Conservation (phyloP, 257 asterid species). For the Misopates orontium region DNA sequence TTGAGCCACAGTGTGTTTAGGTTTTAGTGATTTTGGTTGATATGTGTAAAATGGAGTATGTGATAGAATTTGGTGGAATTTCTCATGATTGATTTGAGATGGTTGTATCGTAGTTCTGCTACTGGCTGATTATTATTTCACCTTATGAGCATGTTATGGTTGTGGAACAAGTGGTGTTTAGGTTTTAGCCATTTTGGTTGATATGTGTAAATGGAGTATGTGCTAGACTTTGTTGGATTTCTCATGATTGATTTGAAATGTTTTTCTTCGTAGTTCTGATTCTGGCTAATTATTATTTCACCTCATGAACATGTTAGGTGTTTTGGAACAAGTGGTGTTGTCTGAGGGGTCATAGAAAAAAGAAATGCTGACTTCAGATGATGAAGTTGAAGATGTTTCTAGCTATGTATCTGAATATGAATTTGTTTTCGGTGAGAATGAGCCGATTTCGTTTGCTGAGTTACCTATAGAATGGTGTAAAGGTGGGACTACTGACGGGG, state of each 20-base stretch:
- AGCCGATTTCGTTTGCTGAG: conserved; percentile 55
- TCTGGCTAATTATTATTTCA: background rate
- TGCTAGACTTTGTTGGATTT: too few species aligned
- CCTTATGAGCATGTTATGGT: conserved; percentile 18
- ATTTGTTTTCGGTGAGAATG: conserved; percentile 43
- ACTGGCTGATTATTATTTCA: background rate
- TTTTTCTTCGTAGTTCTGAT: background rate
- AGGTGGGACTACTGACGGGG: conserved; percentile 31
- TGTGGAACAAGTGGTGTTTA: conserved; percentile 17
- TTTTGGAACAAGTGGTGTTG: conserved; percentile 19
- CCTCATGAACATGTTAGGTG: conserved; percentile 15
- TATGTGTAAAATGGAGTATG: too few species aligned
- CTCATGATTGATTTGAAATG: too few species aligned
- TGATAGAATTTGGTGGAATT: too few species aligned
- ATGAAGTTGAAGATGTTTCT: conserved; percentile 53
- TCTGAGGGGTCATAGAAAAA: conserved; percentile 19
- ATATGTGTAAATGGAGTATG: too few species aligned
- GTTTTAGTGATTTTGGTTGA: too few species aligned
- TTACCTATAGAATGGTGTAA: conserved; percentile 57
- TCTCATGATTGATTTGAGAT: too few species aligned
- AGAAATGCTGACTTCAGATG: conserved; percentile 73
- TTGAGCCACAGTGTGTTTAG: too few species aligned
- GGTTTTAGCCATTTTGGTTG: too few species aligned
- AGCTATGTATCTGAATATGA: conserved; percentile 55
- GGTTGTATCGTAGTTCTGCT: background rate